Percentiles rank a stretch among this genome's conserved stretches.
These are phyloP conservation scores for Solanum phureja DNA, from an alignment of 257 asterid genomes.

Conservation along the genomic window DNA sequence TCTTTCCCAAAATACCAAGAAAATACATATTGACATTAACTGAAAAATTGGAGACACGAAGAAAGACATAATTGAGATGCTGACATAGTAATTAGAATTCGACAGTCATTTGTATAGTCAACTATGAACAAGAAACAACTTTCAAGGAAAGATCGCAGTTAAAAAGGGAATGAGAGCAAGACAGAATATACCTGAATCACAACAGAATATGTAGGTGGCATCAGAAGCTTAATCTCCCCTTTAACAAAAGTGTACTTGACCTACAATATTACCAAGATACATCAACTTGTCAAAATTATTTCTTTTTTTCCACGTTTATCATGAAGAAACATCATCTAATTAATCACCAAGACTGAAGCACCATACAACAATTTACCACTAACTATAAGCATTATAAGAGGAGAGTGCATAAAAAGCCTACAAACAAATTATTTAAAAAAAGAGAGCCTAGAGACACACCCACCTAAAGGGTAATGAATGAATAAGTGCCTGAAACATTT, in stretches of 20 bases:
- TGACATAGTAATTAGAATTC: neutral
- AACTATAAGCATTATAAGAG: neutral
- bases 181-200: conserved; percentile 55
- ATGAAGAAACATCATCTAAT: neutral
- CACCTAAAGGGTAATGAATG: neutral
- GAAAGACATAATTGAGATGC: neutral
- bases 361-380: neutral
- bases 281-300: neutral
- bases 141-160: neutral
- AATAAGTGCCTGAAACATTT: neutral
- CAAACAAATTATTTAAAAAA: neutral
- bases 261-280: conserved; percentile 21
- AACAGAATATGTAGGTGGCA: conserved; percentile 76
- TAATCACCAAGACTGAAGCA: neutral
- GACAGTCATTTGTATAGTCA: neutral
- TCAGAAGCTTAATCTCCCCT: conserved; percentile 43
- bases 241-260: conserved; percentile 55
- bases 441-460: neutral
- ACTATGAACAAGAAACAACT: neutral
- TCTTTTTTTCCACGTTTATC: neutral
- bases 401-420: neutral
- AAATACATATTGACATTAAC: neutral
- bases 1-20: neutral
- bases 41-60: neutral
- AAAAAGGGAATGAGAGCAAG: neutral